Evolutionary conservation across 129 eudicot genomes (phyloP).

Genomic region (Flaveria trinervia): DNA sequence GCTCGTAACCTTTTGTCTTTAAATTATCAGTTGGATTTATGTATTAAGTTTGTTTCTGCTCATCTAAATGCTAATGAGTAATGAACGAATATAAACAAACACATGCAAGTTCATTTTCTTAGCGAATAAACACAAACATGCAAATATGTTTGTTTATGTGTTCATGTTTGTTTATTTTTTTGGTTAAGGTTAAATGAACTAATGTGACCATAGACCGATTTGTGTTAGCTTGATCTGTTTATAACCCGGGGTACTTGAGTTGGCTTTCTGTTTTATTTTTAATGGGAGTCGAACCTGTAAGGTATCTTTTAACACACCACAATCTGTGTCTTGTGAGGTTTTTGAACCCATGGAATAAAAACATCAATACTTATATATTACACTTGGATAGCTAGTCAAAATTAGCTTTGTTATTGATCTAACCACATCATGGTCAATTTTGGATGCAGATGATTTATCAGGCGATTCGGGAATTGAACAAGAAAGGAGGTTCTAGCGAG

Average conservation of each 20-base stretch:
- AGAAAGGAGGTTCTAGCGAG: slow-evolving; percentile 74
- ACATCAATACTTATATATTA: background rate
- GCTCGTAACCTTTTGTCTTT: no score
- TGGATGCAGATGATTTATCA: slow-evolving; percentile 66
- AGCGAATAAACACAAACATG: background rate
- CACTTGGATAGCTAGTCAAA: no score
- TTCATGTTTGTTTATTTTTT: background rate
- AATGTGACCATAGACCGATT: background rate
- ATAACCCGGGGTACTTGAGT: background rate
- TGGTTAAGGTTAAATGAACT: background rate
- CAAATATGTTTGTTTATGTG: background rate
- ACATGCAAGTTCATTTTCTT: no score
- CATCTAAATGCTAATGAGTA: no score
- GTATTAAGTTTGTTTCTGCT: background rate
- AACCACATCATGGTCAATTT: background rate
- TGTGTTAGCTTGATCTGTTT: background rate
- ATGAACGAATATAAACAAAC: background rate
- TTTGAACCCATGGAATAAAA: background rate
- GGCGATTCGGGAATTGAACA: slow-evolving; percentile 61
- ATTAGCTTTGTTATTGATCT: slow-evolving; percentile 3
- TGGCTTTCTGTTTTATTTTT: background rate
- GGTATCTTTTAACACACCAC: background rate
- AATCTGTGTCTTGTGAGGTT: background rate
- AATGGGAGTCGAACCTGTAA: background rate
- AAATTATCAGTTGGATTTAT: background rate